phyloP scores from a whole-genome alignment of 257 asterid species.

The Vinca minor region DNA sequence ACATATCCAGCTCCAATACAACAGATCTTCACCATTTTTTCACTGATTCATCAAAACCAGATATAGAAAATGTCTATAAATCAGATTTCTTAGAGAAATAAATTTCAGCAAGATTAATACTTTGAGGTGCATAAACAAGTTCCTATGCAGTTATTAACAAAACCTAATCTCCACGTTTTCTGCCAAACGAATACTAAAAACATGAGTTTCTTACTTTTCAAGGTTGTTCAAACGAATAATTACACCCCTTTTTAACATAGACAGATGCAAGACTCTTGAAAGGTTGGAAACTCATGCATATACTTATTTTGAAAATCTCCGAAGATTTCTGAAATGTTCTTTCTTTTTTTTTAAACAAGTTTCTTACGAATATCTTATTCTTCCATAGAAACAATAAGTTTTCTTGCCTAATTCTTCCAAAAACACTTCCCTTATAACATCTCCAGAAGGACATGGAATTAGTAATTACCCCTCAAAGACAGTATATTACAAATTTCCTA shows the following conservation, averaged over 20 bases:
- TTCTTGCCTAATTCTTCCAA: neutral
- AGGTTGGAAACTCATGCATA: no score
- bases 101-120: neutral
- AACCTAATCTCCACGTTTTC: neutral
- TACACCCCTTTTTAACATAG: no score
- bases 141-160: neutral
- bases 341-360: no score
- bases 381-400: no score
- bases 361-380: neutral
- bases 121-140: neutral
- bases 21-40: conserved; percentile 36
- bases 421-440: neutral
- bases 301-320: no score
- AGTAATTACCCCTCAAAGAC: neutral
- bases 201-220: no score
- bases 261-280: no score
- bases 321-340: neutral
- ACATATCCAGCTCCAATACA: conserved; percentile 38
- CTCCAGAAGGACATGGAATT: neutral
- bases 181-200: neutral
- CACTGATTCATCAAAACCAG: conserved; percentile 3
- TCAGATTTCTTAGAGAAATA: neutral
- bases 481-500: neutral
- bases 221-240: no score
- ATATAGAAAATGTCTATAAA: neutral